A percentile compares a stretch with the other conserved stretches of the same genome.
These are phyloP conservation scores for Trichopus zeylanicus DNA, from an alignment of 116 monocot genomes.

Conservation along the genomic window DNA sequence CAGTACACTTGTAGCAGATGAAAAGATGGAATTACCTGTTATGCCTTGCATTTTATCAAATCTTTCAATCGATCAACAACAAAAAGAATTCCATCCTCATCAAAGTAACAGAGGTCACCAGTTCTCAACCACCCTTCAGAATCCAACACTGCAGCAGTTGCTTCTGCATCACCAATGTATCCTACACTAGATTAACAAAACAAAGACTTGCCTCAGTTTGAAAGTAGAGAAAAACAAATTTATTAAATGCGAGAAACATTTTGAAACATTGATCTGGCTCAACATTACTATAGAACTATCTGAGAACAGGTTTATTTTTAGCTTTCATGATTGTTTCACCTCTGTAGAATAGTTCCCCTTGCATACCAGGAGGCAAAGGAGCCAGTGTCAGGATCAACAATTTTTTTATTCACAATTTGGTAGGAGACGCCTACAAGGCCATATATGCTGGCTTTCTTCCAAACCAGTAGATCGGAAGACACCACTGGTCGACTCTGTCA, in stretches of 20 bases:
- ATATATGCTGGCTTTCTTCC: not conserved
- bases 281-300: no score
- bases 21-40: not conserved
- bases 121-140: constrained; percentile 45
- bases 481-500: constrained; percentile 1
- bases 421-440: not conserved
- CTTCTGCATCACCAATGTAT: constrained; percentile 44
- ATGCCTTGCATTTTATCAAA: constrained; percentile 61
- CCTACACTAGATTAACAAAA: constrained; percentile 12
- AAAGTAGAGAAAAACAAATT: no score
- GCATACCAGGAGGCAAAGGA: constrained; percentile 9
- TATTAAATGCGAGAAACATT: no score
- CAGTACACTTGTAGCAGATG: no score
- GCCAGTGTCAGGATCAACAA: constrained; percentile 22
- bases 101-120: constrained; percentile 41
- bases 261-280: no score
- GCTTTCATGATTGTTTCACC: constrained; percentile 33
- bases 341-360: constrained; percentile 30
- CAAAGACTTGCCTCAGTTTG: no score
- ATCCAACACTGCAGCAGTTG: constrained; percentile 25
- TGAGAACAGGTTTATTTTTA: no score
- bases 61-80: constrained; percentile 49
- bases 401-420: constrained; percentile 8
- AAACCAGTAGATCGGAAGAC: not conserved
- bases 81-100: constrained; percentile 32